phyloP scores from a whole-genome alignment of 495 filamentous ascomycete species.

The Lasiosphaeria ovina region DNA sequence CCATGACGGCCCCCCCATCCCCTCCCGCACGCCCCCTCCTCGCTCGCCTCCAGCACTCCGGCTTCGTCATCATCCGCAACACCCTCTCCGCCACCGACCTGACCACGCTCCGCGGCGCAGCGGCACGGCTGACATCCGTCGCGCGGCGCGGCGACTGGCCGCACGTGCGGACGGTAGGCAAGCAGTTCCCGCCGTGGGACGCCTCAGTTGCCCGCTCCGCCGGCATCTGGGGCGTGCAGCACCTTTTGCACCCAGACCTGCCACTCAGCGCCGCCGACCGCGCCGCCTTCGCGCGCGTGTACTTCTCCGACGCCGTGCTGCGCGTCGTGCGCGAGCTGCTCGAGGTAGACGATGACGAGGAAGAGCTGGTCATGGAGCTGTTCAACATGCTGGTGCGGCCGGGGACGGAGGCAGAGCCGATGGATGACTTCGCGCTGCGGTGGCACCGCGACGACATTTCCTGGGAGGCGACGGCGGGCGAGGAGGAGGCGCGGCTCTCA shows the following conservation, averaged over 20 bases:
- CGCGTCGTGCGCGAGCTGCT: slow-evolving; percentile 57
- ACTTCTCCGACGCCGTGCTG: slow-evolving; percentile 64
- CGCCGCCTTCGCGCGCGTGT: slow-evolving; percentile 55
- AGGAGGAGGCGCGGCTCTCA: slow-evolving; percentile 49
- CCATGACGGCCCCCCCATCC: not conserved
- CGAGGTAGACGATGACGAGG: slow-evolving; percentile 4
- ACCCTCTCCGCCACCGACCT: slow-evolving; percentile 31
- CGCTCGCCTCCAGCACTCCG: slow-evolving; percentile 28
- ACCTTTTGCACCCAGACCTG: slow-evolving; percentile 71
- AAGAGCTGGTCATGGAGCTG: slow-evolving; percentile 68
- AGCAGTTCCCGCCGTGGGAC: slow-evolving; percentile 83
- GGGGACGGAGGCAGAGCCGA: slow-evolving; percentile 9
- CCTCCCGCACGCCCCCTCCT: not conserved
- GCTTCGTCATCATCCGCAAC: slow-evolving; percentile 39
- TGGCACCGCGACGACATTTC: slow-evolving; percentile 82
- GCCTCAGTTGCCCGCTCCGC: slow-evolving; percentile 42
- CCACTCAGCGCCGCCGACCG: slow-evolving; percentile 37
- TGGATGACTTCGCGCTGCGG: slow-evolving; percentile 58
- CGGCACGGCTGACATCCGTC: slow-evolving; percentile 49
- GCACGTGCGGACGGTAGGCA: slow-evolving; percentile 75
- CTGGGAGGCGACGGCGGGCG: slow-evolving; percentile 50
- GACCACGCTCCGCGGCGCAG: slow-evolving; percentile 51
- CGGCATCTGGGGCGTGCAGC: slow-evolving; percentile 85
- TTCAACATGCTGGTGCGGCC: slow-evolving; percentile 77
- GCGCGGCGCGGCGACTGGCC: slow-evolving; percentile 68